Evolutionary conservation across 2,329 filamentous ascomycete species (phyloP), one percentile per base, ranked within the genome.

Genomic region (Neonectria sp.): DNA sequence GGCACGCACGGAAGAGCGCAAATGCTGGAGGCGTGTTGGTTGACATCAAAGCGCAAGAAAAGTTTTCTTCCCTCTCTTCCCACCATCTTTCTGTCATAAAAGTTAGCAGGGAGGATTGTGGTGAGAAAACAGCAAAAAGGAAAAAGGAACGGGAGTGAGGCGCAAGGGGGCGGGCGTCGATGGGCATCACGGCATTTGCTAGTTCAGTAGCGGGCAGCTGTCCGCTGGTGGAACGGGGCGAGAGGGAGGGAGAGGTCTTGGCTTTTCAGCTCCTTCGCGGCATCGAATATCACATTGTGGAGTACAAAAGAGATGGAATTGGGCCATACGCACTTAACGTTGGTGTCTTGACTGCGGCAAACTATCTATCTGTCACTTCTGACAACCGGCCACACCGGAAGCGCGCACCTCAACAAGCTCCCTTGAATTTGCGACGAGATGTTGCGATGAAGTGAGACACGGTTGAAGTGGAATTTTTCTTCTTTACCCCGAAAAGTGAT

Each of bases 41-140:
- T 43, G 24, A 43, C 29, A 45, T 48, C 52, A 63, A 51, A 48
- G 46, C 43, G 24, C 25, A n/a, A 53, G 21, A 51, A 49, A 37
- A 33, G 21, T 45, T 57, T 57, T 27, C 31, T 55, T 35, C 35
- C 29, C 24, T 35, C 45, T 51, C 25, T 51, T 51, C n/a, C n/a
- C 53, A 46, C 33, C 35, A 37, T 21, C 6, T 12, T 62, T 33
- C 43, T 55, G 53, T 57, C 52, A 63, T 11, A 57, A 63, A 62
- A 57, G 7, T 13, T 29, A 35, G 35, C 33, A 55, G 53, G 53
- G 53, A 40, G 51, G 24, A 51, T 63, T 63, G 27, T 43, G 60
- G 48, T n/a, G 60, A 63, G 52, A 25, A 51, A 63, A 57, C 43
- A 56, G 52, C 56, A 65, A 65, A 65, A 65, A 65, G 57, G 33